Evolutionary conservation across 1,284 basidiomycete genomes (phyloP), one percentile per base, ranked within the genome.

Genomic region (Trametes hirsuta): DNA sequence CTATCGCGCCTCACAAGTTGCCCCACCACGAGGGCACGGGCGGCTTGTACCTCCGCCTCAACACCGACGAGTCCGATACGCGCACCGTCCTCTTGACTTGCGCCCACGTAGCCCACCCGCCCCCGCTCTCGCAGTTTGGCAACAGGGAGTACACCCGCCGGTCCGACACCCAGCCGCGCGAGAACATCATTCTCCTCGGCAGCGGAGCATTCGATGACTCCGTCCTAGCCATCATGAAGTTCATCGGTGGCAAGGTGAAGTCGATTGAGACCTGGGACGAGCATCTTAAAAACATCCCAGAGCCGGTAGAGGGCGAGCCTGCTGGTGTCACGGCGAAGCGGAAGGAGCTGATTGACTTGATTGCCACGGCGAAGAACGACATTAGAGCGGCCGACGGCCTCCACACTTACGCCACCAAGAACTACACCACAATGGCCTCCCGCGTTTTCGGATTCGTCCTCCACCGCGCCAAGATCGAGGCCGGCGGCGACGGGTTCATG

Each of bases 131-230:
- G 18, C 18, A 18, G 18, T 66, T 66, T 62, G 36, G 41, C 47
- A 74, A 76, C 69, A 72, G 59, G 61, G 64, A 55, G 65, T 55
- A 67, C 55, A 62, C 67, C 35, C 66, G 52, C 44, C 70, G 53
- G 64, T 65, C 66, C 35, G 50, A 15, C 9, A 71, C 66, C 66
- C 69, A 70, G 62, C 47, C 63, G 58, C 74, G 67, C 54, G 72
- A 77, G 70, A 66, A 77, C 47, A 66, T 79, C 62, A 60, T 78
- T 59, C 69, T 62, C 22, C 75, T 76, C 63, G 77, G 77, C 41
- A 68, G 8, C 62, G 58, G n/a, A 53, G 69, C 58, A 51, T 78
- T 70, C 67, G 51, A 60, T 39, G 66, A 72, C 51, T 70, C 75
- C 52, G 39, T 73, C 62, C 64, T 60, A 47, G 58, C 47, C 59